phyloP scores from a whole-genome alignment of 352 stramenopile species.

The Halophytophthora polymorphica region DNA sequence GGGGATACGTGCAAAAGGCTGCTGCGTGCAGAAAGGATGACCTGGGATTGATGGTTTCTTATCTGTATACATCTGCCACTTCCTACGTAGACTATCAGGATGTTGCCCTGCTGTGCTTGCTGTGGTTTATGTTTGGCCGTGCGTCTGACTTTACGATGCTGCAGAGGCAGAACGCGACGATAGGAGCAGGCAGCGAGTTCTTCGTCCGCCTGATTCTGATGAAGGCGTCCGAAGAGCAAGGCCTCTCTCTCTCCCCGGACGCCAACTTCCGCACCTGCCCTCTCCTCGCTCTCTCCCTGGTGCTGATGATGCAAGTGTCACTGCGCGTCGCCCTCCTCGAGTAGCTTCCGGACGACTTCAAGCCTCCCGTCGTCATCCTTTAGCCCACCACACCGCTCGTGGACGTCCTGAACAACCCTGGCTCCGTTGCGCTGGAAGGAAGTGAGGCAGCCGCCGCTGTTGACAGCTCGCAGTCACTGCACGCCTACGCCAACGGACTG shows the following conservation, averaged over 20 bases:
- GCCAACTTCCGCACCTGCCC: constrained; percentile 11
- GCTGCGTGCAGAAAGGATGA: constrained; percentile 3
- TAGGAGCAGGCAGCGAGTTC: constrained; percentile 10
- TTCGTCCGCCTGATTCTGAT: constrained; percentile 20
- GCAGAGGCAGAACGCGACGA: constrained; percentile 12
- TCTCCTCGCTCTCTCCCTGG: constrained; percentile 8
- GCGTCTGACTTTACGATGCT: constrained; percentile 18
- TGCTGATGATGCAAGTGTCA: constrained; percentile 9
- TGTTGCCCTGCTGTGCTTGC: constrained; percentile 18
- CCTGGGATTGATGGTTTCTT: background rate
- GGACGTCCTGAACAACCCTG: constrained; percentile 1
- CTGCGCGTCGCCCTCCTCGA: constrained; percentile 3
- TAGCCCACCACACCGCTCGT: background rate
- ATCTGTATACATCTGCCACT: constrained; percentile 1
- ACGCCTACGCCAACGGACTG: constrained; percentile 15
- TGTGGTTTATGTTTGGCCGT: constrained; percentile 30
- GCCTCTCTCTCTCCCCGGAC: constrained; percentile 20
- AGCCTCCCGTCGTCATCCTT: background rate
- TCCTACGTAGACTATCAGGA: constrained; percentile 21
- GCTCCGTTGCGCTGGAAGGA: too few species aligned
- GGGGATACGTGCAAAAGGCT: constrained; percentile 7
- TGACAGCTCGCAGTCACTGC: constrained; percentile 3
- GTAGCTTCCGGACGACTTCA: constrained; percentile 2
- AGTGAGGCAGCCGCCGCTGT: too few species aligned
- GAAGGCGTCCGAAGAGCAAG: constrained; percentile 26